phyloP scores from a whole-genome alignment of 2,329 filamentous ascomycete species.

The Xylaria sp. region DNA sequence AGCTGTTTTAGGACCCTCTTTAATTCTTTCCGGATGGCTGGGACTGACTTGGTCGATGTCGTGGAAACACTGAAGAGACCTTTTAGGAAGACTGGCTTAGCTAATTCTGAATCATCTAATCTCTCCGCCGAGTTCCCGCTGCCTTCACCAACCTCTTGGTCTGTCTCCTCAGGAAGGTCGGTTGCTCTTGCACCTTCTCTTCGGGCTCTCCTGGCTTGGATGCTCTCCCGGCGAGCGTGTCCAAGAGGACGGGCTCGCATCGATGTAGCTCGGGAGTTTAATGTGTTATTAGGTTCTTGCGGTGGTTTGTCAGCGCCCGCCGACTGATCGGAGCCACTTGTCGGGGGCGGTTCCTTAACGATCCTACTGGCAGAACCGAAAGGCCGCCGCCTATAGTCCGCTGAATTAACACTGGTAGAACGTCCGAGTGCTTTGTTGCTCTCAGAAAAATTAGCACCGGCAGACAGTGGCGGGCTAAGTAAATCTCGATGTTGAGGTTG shows the following conservation, averaged over 20 bases:
- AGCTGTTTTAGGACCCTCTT: constrained; percentile 89
- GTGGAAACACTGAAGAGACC: constrained; percentile 97
- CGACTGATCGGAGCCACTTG: constrained; percentile 83
- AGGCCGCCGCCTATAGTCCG: constrained; percentile 77
- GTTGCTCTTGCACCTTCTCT: constrained; percentile 78
- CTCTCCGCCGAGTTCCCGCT: constrained; percentile 71
- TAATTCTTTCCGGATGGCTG: constrained; percentile 87
- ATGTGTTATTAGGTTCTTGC: constrained; percentile 62
- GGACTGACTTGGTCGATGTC: constrained; percentile 89
- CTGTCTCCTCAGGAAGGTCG: constrained; percentile 91
- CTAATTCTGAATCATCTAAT: constrained; percentile 76
- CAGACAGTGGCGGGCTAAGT: constrained; percentile 76
- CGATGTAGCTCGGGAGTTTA: constrained; percentile 69
- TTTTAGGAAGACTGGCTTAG: constrained; percentile 95
- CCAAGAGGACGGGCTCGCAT: constrained; percentile 87
- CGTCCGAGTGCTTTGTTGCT: constrained; percentile 79
- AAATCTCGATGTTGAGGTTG: constrained; percentile 82
- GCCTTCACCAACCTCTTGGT: constrained; percentile 76
- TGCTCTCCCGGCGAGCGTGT: constrained; percentile 89
- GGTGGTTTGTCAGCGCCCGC: constrained; percentile 64
- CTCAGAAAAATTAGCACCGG: constrained; percentile 65
- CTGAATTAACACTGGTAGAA: constrained; percentile 92
- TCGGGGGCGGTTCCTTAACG: constrained; percentile 74
- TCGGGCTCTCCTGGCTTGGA: constrained; percentile 82
- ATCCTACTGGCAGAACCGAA: constrained; percentile 56